These are phyloP conservation scores for Waltiozyma sp. DNA, from an alignment of 1,139 yeast species.

Conservation along the genomic window DNA sequence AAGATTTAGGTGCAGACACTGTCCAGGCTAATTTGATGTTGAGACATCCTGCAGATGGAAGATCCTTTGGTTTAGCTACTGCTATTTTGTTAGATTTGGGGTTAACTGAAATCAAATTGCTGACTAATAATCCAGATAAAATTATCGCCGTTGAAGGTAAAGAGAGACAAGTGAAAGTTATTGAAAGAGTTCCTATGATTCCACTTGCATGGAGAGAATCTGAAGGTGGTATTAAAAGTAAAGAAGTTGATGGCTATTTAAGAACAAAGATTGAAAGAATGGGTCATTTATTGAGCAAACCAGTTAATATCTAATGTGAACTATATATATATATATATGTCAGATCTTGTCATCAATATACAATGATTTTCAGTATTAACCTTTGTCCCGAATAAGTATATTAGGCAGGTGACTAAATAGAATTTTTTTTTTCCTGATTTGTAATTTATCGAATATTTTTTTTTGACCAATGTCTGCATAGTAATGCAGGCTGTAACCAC, in stretches of 20 bases:
- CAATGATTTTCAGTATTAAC: too few relatives aligned
- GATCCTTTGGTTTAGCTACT: conserved; percentile 88
- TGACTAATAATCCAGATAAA: conserved; percentile 95
- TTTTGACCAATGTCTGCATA: too few relatives aligned
- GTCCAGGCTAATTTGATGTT: conserved; percentile 90
- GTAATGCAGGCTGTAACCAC: too few relatives aligned
- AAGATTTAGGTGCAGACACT: conserved; percentile 96
- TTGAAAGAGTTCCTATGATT: conserved; percentile 90
- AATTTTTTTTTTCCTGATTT: too few relatives aligned
- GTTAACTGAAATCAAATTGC: conserved; percentile 54
- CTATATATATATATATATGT: too few relatives aligned
- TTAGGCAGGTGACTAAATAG: too few relatives aligned
- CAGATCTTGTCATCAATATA: too few relatives aligned
- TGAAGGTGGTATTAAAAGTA: conserved; percentile 57
- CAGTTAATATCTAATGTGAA: conserved; percentile 28
- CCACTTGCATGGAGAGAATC: conserved; percentile 80
- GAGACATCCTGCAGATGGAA: conserved; percentile 94
- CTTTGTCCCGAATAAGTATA: too few relatives aligned
- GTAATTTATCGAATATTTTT: too few relatives aligned
- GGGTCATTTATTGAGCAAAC: conserved; percentile 81
- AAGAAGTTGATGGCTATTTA: conserved; percentile 85
- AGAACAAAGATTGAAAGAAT: conserved; percentile 90
- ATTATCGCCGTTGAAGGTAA: conserved; percentile 89
- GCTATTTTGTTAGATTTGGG: conserved; percentile 84
- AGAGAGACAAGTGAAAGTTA: conserved; percentile 56